These are phyloP conservation scores for Scenedesmus sp. DNA, from an alignment of 163 green algal genomes.

Conservation along the genomic window DNA sequence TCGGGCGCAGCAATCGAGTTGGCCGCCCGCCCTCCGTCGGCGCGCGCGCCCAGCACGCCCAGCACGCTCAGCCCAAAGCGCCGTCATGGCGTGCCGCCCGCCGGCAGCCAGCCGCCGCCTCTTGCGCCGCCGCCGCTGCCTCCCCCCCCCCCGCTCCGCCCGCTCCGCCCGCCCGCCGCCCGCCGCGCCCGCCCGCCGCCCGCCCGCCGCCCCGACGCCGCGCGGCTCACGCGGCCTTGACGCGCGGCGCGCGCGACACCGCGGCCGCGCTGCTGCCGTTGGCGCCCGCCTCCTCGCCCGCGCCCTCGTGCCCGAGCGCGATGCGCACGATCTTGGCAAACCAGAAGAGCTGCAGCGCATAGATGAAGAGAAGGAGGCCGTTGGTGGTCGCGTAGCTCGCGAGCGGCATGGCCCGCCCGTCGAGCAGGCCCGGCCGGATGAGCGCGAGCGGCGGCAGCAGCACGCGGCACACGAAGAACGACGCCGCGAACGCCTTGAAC, in stretches of 20 bases:
- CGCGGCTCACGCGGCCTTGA: conserved; percentile 10
- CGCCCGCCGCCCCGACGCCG: neutral
- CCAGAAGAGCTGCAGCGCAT: conserved; percentile 49
- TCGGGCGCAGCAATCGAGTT: too few species aligned
- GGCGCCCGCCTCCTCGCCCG: neutral
- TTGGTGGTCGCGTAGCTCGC: conserved; percentile 38
- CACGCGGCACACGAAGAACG: conserved; percentile 38
- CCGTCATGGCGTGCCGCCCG: too few species aligned
- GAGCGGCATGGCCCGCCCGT: conserved; percentile 32
- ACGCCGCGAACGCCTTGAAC: conserved; percentile 41
- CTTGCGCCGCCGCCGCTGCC: too few species aligned
- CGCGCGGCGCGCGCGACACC: neutral
- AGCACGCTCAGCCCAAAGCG: too few species aligned
- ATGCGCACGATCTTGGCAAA: conserved; percentile 42
- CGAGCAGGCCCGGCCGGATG: conserved; percentile 37
- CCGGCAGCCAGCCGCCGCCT: too few species aligned
- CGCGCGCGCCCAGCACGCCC: too few species aligned
- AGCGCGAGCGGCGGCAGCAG: conserved; percentile 24
- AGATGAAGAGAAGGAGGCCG: conserved; percentile 43
- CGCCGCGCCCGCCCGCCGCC: too few species aligned
- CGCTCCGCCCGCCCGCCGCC: too few species aligned
- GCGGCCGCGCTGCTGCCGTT: neutral
- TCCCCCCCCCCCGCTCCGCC: too few species aligned
- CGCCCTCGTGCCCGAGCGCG: conserved; percentile 14
- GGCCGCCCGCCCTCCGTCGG: too few species aligned